Evolutionary conservation across 139 green algal species (phyloP).

Genomic region (Picochlorum sp.): DNA sequence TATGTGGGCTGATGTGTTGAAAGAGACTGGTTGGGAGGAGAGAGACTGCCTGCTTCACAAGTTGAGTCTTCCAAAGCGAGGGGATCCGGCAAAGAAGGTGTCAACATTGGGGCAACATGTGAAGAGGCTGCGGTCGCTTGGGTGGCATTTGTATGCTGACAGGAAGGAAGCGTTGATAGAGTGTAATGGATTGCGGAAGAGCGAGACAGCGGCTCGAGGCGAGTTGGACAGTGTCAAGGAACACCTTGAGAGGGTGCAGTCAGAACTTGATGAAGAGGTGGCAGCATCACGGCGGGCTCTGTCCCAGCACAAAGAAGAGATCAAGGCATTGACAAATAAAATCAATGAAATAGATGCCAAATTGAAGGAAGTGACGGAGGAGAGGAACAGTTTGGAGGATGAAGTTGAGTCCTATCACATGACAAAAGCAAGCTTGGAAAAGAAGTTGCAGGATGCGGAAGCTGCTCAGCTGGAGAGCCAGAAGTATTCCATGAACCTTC

Average conservation of each 20-base stretch:
- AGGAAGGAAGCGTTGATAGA: neutral
- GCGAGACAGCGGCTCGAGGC: slow-evolving; percentile 7
- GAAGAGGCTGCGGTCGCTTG: slow-evolving; percentile 31
- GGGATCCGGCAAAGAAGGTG: slow-evolving; percentile 30
- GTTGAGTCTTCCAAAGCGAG: slow-evolving; percentile 35
- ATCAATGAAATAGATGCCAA: slow-evolving; percentile 6
- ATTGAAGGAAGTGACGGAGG: slow-evolving; percentile 14
- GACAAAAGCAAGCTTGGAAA: slow-evolving; percentile 5
- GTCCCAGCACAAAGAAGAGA: slow-evolving; percentile 26
- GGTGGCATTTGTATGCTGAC: slow-evolving; percentile 31
- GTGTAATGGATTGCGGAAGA: slow-evolving; percentile 7
- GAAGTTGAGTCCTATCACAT: slow-evolving; percentile 7
- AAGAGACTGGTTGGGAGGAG: neutral
- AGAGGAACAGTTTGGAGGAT: neutral
- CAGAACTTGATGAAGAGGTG: slow-evolving; percentile 14
- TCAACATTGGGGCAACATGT: slow-evolving; percentile 34
- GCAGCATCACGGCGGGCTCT: slow-evolving; percentile 2
- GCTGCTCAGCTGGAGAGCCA: slow-evolving; percentile 12
- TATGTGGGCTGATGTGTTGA: neutral
- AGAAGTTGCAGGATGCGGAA: slow-evolving; percentile 6
- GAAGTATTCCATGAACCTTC: slow-evolving; percentile 25
- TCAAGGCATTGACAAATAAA: slow-evolving; percentile 29
- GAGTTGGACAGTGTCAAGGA: slow-evolving; percentile 7
- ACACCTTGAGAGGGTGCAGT: neutral
- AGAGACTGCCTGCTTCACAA: slow-evolving; percentile 37